These are phyloP conservation scores for Monosporascus sp. DNA, from an alignment of 2,329 filamentous ascomycete genomes.

Conservation along the genomic window DNA sequence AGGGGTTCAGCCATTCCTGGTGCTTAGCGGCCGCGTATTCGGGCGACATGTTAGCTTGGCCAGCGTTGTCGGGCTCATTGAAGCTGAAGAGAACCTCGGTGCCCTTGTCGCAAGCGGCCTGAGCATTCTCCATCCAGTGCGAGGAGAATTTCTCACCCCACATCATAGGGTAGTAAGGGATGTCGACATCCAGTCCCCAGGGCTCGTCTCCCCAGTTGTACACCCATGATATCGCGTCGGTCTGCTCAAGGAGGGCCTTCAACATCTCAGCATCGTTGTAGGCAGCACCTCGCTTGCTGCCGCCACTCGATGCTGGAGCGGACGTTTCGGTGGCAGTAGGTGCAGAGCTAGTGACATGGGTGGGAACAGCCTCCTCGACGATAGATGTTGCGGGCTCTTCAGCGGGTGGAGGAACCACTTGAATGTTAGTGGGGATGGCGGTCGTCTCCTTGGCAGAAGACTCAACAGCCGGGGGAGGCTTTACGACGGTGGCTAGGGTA, in stretches of 20 bases:
- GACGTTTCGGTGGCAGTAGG: slow-evolving; percentile 5
- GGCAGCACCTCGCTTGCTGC: slow-evolving; percentile 27
- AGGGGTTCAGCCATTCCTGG: slow-evolving; percentile 50
- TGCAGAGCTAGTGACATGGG: background rate
- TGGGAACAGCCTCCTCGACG: background rate
- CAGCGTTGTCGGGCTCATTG: slow-evolving; percentile 63
- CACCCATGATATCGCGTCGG: slow-evolving; percentile 23
- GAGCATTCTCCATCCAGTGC: slow-evolving; percentile 46
- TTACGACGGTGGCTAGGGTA: slow-evolving; percentile 17
- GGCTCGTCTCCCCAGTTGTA: slow-evolving; percentile 27
- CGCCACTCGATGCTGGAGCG: slow-evolving; percentile 3
- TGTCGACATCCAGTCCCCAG: slow-evolving; percentile 29
- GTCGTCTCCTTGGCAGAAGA: slow-evolving; percentile 5
- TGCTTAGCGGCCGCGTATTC: slow-evolving; percentile 46
- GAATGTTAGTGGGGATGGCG: background rate
- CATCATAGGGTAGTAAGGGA: slow-evolving; percentile 63
- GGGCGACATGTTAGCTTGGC: slow-evolving; percentile 56
- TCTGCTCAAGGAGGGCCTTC: slow-evolving; percentile 12
- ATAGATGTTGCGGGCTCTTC: background rate
- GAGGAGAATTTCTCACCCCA: slow-evolving; percentile 44
- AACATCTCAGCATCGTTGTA: slow-evolving; percentile 27
- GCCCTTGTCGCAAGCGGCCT: slow-evolving; percentile 47
- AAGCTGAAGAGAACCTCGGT: slow-evolving; percentile 56
- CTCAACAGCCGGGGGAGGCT: slow-evolving; percentile 8
- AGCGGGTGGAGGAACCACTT: background rate